Conservation (phyloP, 2,329 filamentous ascomycete genomes). For the Pseudopithomyces chartarum region DNA sequence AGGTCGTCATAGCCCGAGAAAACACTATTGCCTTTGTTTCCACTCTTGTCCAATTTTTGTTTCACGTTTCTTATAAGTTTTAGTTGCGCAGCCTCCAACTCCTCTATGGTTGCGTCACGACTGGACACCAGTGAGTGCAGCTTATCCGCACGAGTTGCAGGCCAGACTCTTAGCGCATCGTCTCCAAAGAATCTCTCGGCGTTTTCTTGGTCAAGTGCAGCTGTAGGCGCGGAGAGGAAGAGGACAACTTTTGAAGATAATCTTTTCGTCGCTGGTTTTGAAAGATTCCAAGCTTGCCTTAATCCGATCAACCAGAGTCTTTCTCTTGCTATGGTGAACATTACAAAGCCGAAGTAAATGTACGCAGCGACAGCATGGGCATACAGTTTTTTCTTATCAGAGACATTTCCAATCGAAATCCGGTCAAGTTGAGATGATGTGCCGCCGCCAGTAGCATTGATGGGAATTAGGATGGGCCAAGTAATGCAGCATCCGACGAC, state of each 20-base stretch:
- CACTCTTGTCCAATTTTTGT: slow-evolving; percentile 68
- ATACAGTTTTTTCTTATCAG: slow-evolving; percentile 67
- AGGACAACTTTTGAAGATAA: slow-evolving; percentile 90
- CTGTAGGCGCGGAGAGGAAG: slow-evolving; percentile 80
- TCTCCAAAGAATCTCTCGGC: slow-evolving; percentile 80
- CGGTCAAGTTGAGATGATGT: slow-evolving; percentile 71
- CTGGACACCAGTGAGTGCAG: slow-evolving; percentile 82
- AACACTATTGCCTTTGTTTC: slow-evolving; percentile 57
- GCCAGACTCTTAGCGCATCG: slow-evolving; percentile 82
- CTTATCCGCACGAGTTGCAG: slow-evolving; percentile 75
- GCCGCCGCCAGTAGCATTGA: slow-evolving; percentile 82
- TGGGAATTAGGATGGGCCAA: slow-evolving; percentile 85
- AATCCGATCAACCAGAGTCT: slow-evolving; percentile 91
- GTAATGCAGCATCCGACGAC: slow-evolving; percentile 83
- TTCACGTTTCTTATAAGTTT: slow-evolving; percentile 82
- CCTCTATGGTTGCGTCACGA: slow-evolving; percentile 77
- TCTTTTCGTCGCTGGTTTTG: slow-evolving; percentile 80
- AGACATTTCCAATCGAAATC: slow-evolving; percentile 79
- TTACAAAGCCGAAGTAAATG: slow-evolving; percentile 83
- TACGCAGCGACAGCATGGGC: slow-evolving; percentile 82
- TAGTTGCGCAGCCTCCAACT: slow-evolving; percentile 85
- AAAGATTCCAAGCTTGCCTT: slow-evolving; percentile 88
- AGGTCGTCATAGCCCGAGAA: slow-evolving; percentile 58
- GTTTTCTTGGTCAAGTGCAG: slow-evolving; percentile 77
- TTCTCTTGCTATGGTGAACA: slow-evolving; percentile 87